Evolutionary conservation across 768 basidiomycete species (phyloP).

Genomic region (Amanita jacksonii): DNA sequence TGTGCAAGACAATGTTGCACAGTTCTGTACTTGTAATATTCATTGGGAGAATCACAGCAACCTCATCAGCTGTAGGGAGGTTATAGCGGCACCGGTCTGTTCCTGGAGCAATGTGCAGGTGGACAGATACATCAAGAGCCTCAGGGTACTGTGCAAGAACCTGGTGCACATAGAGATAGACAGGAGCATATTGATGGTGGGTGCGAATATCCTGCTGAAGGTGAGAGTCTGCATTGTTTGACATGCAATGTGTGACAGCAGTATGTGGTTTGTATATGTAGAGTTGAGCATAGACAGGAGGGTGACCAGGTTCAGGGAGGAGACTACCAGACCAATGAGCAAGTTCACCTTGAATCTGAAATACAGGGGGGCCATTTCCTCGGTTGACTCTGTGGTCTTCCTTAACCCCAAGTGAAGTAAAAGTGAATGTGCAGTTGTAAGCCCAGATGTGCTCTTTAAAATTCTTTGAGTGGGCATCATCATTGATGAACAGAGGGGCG

Average conservation of each 20-base stretch:
- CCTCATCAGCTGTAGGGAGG: background rate
- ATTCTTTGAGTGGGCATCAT: conserved; percentile 9
- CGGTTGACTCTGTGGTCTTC: conserved; percentile 17
- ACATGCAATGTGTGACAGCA: background rate
- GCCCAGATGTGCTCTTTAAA: conserved; percentile 25
- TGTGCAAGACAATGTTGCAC: too few relatives aligned
- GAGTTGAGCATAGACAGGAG: conserved; percentile 1
- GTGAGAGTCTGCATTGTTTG: background rate
- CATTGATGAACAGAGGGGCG: conserved; percentile 6
- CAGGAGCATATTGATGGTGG: background rate
- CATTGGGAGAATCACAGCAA: too few relatives aligned
- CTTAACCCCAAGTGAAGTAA: conserved; percentile 27
- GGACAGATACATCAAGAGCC: background rate
- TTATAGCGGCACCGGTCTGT: conserved; percentile 1
- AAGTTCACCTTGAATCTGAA: background rate
- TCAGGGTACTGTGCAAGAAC: background rate
- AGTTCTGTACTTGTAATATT: too few relatives aligned
- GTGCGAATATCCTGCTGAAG: background rate
- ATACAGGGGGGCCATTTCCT: background rate
- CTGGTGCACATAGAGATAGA: background rate
- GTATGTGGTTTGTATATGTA: background rate
- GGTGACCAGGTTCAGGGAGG: background rate
- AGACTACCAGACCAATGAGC: conserved; percentile 3
- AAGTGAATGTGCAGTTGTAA: conserved; percentile 31
- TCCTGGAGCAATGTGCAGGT: background rate